Base-by-base conservation (phyloP, 2,329 filamentous ascomycete genomes). In the Helminthosporium solani region DNA sequence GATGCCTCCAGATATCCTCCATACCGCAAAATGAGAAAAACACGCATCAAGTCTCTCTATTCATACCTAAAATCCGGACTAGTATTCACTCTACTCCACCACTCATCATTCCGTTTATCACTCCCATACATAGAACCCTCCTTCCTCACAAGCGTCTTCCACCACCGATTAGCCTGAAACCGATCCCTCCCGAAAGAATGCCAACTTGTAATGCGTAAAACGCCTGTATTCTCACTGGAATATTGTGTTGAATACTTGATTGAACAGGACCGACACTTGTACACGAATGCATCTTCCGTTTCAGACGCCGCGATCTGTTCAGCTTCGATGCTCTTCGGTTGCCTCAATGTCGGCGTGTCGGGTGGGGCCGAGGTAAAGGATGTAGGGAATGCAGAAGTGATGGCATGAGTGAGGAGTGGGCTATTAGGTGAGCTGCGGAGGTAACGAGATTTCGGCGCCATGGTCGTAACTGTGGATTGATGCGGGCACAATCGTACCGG, bases 31-130 rank as follows among this genome's bases (percentile, higher is more conserved):
- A n/a, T n/a, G n/a, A n/a, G n/a, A n/a, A n/a, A n/a, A n/a, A n/a
- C n/a, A n/a, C n/a, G n/a, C n/a, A n/a, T n/a, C n/a, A n/a, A n/a
- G n/a, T n/a, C n/a, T n/a, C n/a, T n/a, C 23, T 33, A 47, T 19
- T 33, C 36, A 9, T 23, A 19, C 41, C 8, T 39, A 30, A 45
- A 49, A 42, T 49, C 42, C 12, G 35, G 14, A 11, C 39, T 31
- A 20, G 33, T 39, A 33, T 33, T 31, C 5, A 23, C 16, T 5
- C 35, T 36, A 36, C 38, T 42, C 40, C 40, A 47, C 19, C 33
- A 50, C 36, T 50, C 47, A 21, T 46, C 39, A 16, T 50, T 50
- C 31, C 44, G 40, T 23, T 47, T 50, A 18, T 40, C 44, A 3
- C 12, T 15, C 9, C 43, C 40, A 25, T 44, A 33, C 16, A 23